Percentiles rank a stretch among this genome's conserved stretches.
phyloP scores from a whole-genome alignment of 768 basidiomycete species.

The Agrocybe chaxingu region DNA sequence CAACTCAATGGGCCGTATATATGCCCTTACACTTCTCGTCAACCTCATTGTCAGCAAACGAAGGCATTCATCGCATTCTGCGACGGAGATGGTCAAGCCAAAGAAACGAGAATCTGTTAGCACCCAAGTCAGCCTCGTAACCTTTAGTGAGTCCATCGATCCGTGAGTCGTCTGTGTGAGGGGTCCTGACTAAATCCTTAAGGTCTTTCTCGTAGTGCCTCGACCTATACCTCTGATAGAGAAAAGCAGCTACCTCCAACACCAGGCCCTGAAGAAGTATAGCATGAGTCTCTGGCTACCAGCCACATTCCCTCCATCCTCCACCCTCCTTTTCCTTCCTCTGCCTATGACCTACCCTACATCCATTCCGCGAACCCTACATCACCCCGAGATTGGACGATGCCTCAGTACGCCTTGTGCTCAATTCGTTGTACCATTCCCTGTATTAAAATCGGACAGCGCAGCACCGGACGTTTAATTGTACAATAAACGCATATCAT shows the following conservation, averaged over 20 bases:
- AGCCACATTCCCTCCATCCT: neutral
- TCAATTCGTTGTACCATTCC: too few relatives aligned
- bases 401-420: too few relatives aligned
- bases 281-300: neutral
- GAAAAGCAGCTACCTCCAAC: slow-evolving; percentile 17
- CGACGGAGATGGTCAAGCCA: slow-evolving; percentile 5
- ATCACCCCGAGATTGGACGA: too few relatives aligned
- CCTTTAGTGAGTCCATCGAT: slow-evolving; percentile 9
- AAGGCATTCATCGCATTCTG: slow-evolving; percentile 13
- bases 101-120: slow-evolving; percentile 11
- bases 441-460: too few relatives aligned
- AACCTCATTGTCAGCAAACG: slow-evolving; percentile 20
- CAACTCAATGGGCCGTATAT: slow-evolving; percentile 20
- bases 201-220: too few relatives aligned
- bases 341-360: too few relatives aligned
- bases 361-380: too few relatives aligned
- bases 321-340: neutral
- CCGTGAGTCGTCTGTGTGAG: neutral
- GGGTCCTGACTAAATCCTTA: too few relatives aligned
- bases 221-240: neutral
- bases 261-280: slow-evolving; percentile 6
- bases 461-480: neutral
- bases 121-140: slow-evolving; percentile 11
- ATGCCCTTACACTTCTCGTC: slow-evolving; percentile 20
- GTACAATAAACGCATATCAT: neutral